These are phyloP conservation scores for Coprinopsis marcescibilis DNA, from an alignment of 768 basidiomycete species.

Conservation along the genomic window DNA sequence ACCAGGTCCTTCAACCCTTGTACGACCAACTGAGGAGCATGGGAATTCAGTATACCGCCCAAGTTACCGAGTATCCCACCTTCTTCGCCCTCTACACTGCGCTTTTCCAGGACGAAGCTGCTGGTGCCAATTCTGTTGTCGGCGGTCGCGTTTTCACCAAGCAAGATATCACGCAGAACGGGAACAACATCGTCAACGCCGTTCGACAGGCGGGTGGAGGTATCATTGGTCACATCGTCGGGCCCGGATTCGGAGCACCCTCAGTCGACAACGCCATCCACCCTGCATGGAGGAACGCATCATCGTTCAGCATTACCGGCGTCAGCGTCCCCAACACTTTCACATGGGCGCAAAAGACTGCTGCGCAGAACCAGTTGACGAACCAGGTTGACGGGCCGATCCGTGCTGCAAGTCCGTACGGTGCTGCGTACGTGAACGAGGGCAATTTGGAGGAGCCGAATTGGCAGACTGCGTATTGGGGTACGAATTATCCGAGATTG, in stretches of 20 bases:
- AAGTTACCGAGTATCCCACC: slow-evolving; percentile 7
- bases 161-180: slow-evolving; percentile 9
- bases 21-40: slow-evolving; percentile 4
- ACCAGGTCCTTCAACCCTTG: slow-evolving; percentile 9
- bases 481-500: slow-evolving; percentile 11
- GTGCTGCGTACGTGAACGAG: slow-evolving; percentile 14
- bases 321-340: neutral
- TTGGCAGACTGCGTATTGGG: slow-evolving; percentile 15
- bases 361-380: slow-evolving; percentile 1
- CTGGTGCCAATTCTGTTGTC: slow-evolving; percentile 11
- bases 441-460: slow-evolving; percentile 13
- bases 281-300: slow-evolving; percentile 10
- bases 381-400: slow-evolving; percentile 9
- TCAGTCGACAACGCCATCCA: slow-evolving; percentile 15
- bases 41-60: neutral
- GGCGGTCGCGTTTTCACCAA: slow-evolving; percentile 13
- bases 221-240: slow-evolving; percentile 13
- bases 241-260: slow-evolving; percentile 10
- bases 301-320: slow-evolving; percentile 3
- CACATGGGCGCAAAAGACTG: neutral
- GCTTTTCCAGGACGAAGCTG: slow-evolving; percentile 13
- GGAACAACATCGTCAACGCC: slow-evolving; percentile 5
- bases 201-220: slow-evolving; percentile 6
- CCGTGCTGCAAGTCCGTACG: slow-evolving; percentile 13
- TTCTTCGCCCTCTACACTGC: slow-evolving; percentile 12